These are phyloP conservation scores for Epichloe elymi DNA, from an alignment of 2,329 filamentous ascomycete species.

Conservation along the genomic window DNA sequence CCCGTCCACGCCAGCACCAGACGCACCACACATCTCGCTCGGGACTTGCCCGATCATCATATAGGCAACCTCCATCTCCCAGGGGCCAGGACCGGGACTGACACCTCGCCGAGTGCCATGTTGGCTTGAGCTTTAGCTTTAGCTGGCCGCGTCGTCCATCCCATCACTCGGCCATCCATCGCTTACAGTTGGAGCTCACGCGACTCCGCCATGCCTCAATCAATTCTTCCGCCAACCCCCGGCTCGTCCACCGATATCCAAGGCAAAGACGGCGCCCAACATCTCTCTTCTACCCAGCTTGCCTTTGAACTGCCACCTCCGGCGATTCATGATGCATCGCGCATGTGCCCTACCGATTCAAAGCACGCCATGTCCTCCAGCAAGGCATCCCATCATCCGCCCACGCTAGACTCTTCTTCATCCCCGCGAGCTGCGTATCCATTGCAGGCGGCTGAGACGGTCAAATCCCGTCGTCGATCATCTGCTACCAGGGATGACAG, in stretches of 20 bases:
- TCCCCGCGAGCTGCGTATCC: conserved; percentile 23
- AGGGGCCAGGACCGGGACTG: no score
- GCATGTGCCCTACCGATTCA: conserved; percentile 20
- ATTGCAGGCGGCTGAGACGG: conserved; percentile 36
- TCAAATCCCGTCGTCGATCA: conserved; percentile 40
- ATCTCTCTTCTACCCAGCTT: conserved; percentile 48
- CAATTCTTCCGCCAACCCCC: conserved; percentile 53
- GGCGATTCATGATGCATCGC: conserved; percentile 43
- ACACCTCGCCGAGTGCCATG: no score
- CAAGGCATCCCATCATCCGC: conserved; percentile 2
- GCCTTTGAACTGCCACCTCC: conserved; percentile 68
- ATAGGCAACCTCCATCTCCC: background rate
- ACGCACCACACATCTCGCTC: background rate
- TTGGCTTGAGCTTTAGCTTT: no score
- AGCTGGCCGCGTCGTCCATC: background rate
- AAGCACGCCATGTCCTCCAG: conserved; percentile 18
- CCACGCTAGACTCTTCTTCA: conserved; percentile 9
- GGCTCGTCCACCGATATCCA: conserved; percentile 69
- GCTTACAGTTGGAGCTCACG: background rate
- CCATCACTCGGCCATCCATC: background rate
- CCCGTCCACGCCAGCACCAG: no score
- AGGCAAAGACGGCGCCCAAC: conserved; percentile 52
- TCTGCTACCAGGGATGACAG: conserved; percentile 28
- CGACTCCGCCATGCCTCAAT: conserved; percentile 19
- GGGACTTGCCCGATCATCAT: background rate